Evolutionary conservation across 305 asterid species (phyloP).

Genomic region (Solanum hybrid): DNA sequence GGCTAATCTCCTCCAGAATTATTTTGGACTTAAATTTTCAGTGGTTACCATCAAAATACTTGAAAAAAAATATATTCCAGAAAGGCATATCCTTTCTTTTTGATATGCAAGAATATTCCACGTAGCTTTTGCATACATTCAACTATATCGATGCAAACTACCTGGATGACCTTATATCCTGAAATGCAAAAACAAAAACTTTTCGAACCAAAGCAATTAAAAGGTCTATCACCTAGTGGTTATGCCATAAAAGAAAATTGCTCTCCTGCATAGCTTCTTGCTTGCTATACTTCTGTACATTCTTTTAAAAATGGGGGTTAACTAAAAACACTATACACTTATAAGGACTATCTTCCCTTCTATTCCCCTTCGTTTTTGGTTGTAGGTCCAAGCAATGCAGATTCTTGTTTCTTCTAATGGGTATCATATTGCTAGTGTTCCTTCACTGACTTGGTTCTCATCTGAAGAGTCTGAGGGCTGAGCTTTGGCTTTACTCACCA

Average conservation of each 20-base stretch:
- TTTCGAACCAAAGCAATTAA: slow-evolving; percentile 14
- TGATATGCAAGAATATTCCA: background rate
- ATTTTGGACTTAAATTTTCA: background rate
- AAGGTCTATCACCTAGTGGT: slow-evolving; percentile 11
- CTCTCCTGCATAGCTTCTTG: slow-evolving; percentile 2
- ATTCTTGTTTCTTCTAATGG: background rate
- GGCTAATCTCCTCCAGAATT: background rate
- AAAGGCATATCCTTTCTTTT: background rate
- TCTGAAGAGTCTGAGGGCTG: slow-evolving; percentile 47
- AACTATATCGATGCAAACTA: background rate
- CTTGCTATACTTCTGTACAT: slow-evolving; percentile 25
- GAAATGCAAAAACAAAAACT: slow-evolving; percentile 12
- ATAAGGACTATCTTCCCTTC: slow-evolving; percentile 10
- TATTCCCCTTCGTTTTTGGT: slow-evolving; percentile 7
- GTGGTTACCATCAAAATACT: background rate
- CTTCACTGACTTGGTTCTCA: slow-evolving; percentile 59
- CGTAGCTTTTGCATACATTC: background rate
- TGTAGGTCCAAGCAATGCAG: background rate
- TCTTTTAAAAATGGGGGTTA: slow-evolving; percentile 10
- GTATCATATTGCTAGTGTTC: slow-evolving; percentile 33
- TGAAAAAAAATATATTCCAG: background rate
- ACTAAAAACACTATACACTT: slow-evolving; percentile 36
- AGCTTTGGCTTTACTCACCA: slow-evolving; percentile 53
- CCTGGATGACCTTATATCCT: background rate
- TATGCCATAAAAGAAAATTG: background rate